phyloP scores from a whole-genome alignment of 495 filamentous ascomycete species.

The Lindgomyces ingoldianus region DNA sequence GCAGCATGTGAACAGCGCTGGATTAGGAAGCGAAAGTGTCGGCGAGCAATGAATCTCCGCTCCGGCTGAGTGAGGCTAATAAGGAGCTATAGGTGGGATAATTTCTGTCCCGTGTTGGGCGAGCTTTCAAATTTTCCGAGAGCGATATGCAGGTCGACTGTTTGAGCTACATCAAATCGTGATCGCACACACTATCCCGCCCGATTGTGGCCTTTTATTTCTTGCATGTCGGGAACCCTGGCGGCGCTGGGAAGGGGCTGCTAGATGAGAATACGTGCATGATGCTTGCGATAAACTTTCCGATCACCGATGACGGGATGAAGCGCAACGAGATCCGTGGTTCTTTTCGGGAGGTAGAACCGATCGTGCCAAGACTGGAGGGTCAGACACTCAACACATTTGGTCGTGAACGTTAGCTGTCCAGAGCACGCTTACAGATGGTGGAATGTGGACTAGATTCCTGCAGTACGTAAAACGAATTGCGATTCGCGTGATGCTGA shows the following conservation, averaged over 20 bases:
- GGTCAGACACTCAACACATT: too few relatives aligned
- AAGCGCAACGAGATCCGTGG: neutral
- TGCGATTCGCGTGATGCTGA: too few relatives aligned
- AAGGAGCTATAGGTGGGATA: conserved; percentile 5
- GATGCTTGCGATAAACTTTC: neutral
- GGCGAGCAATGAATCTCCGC: conserved; percentile 12
- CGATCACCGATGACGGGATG: neutral
- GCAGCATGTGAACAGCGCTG: neutral
- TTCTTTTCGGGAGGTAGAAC: neutral
- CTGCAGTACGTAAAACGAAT: too few relatives aligned
- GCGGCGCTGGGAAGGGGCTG: neutral
- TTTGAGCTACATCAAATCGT: conserved; percentile 2
- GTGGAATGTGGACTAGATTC: too few relatives aligned
- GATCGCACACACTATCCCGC: neutral
- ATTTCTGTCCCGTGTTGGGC: neutral
- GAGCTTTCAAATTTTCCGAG: neutral
- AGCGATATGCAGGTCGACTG: neutral
- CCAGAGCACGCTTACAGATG: too few relatives aligned
- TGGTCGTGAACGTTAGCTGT: too few relatives aligned
- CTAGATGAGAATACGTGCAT: neutral
- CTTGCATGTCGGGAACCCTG: neutral
- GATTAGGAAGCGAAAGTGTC: neutral
- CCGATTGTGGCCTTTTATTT: neutral
- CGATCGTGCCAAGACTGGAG: neutral
- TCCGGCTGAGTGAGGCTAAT: conserved; percentile 13